A percentile compares a stretch with the other conserved stretches of the same genome.
Conservation (phyloP, 2,329 filamentous ascomycete genomes). For the Teratosphaeria zuluensis region DNA sequence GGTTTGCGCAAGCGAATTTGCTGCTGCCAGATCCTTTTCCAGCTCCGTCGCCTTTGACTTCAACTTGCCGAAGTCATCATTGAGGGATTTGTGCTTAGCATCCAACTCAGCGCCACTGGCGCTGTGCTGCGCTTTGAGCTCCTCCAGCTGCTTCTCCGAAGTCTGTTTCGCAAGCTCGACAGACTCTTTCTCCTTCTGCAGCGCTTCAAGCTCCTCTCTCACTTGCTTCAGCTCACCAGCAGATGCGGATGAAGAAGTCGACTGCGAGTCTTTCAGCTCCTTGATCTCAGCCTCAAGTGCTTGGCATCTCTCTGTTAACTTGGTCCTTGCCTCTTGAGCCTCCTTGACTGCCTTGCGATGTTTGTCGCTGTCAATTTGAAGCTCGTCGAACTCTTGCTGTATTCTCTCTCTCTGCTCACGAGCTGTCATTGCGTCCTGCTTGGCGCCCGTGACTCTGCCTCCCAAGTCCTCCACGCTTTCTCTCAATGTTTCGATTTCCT, state of each 20-base stretch:
- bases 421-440: slow-evolving; percentile 18
- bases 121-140: slow-evolving; percentile 41
- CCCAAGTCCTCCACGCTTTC: slow-evolving; percentile 19
- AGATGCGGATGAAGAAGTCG: slow-evolving; percentile 7
- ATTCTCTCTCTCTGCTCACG: slow-evolving; percentile 20
- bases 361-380: slow-evolving; percentile 13
- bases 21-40: slow-evolving; percentile 74
- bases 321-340: slow-evolving; percentile 15
- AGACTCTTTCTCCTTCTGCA: slow-evolving; percentile 49
- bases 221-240: slow-evolving; percentile 52
- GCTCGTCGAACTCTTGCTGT: slow-evolving; percentile 17
- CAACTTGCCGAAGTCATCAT: slow-evolving; percentile 59
- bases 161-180: slow-evolving; percentile 56
- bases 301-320: slow-evolving; percentile 14
- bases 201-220: slow-evolving; percentile 17
- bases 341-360: slow-evolving; percentile 17
- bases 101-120: slow-evolving; percentile 39
- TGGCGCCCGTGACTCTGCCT: slow-evolving; percentile 20
- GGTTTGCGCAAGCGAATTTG: slow-evolving; percentile 75
- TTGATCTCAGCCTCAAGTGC: slow-evolving; percentile 55
- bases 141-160: slow-evolving; percentile 61
- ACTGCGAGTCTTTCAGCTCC: slow-evolving; percentile 29
- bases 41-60: slow-evolving; percentile 60
- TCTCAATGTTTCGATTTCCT: slow-evolving; percentile 17
- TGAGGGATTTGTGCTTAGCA: slow-evolving; percentile 47